phyloP scores from a whole-genome alignment of 2,329 filamentous ascomycete genomes.

The Pseudocercospora eumusae region DNA sequence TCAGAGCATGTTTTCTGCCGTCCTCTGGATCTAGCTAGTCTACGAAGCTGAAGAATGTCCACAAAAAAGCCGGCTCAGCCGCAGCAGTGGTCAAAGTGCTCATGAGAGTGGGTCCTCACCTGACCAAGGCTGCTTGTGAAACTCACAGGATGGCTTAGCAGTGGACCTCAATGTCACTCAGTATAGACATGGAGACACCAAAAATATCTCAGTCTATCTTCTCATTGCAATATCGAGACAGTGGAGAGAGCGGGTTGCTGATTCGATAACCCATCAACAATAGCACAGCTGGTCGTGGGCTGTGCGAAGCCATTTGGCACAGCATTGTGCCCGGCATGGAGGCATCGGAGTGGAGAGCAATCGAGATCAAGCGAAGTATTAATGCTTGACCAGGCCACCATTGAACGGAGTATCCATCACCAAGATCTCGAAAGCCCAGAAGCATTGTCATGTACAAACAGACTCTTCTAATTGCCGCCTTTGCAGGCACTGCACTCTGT shows the following conservation, averaged over 20 bases:
- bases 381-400: background rate
- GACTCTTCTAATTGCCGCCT: background rate
- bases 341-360: background rate
- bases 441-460: background rate
- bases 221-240: background rate
- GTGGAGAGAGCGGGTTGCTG: background rate
- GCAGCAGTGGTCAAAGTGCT: background rate
- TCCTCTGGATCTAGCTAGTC: background rate
- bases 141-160: constrained; percentile 1
- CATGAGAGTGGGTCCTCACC: background rate
- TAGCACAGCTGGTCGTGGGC: background rate
- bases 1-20: background rate
- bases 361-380: background rate
- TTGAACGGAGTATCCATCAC: background rate
- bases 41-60: background rate
- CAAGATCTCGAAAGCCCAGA: background rate
- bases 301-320: background rate
- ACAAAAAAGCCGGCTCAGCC: background rate
- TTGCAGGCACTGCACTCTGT: background rate
- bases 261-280: background rate
- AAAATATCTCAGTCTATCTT: background rate
- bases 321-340: background rate
- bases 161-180: background rate
- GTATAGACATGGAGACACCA: constrained; percentile 2
- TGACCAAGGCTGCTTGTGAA: background rate